Percentiles rank a stretch among this genome's conserved stretches.
phyloP scores from a whole-genome alignment of 2,329 filamentous ascomycete genomes.

The Tolypocladium amazonense region DNA sequence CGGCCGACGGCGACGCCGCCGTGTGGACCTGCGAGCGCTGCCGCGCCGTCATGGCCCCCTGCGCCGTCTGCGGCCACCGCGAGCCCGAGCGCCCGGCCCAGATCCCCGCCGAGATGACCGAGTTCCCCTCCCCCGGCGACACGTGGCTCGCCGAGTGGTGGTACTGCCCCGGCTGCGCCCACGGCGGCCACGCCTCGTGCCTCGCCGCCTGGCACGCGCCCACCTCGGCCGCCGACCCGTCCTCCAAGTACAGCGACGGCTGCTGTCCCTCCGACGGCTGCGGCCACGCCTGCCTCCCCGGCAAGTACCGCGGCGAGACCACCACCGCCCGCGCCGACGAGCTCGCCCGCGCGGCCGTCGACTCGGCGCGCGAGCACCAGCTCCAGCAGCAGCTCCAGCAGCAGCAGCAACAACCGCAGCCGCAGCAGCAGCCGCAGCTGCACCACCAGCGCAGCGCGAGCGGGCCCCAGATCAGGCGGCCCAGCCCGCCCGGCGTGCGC shows the following conservation, averaged over 20 bases:
- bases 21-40: slow-evolving; percentile 53
- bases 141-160: slow-evolving; percentile 40
- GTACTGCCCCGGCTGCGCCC: slow-evolving; percentile 51
- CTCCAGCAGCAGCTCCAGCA: slow-evolving; percentile 9
- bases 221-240: not conserved
- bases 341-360: slow-evolving; percentile 34
- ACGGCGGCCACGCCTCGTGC: slow-evolving; percentile 52
- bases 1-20: slow-evolving; percentile 28
- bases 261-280: slow-evolving; percentile 57
- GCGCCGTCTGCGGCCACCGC: slow-evolving; percentile 47
- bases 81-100: slow-evolving; percentile 33
- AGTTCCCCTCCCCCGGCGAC: slow-evolving; percentile 8
- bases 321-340: slow-evolving; percentile 38
- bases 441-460: not conserved
- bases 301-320: slow-evolving; percentile 40
- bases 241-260: slow-evolving; percentile 35
- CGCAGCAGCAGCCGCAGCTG: not conserved
- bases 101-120: slow-evolving; percentile 18
- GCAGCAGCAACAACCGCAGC: not conserved
- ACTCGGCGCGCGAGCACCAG: slow-evolving; percentile 19
- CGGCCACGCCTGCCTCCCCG: slow-evolving; percentile 51
- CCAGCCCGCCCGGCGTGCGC: slow-evolving; percentile 19
- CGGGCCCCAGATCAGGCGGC: slow-evolving; percentile 11
- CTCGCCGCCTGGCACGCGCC: slow-evolving; percentile 46
- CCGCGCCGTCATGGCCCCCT: slow-evolving; percentile 39